A percentile compares a stretch with the other conserved stretches of the same genome.
Conservation (phyloP, 2,329 filamentous ascomycete genomes). For the Tolypocladium nubicola region DNA sequence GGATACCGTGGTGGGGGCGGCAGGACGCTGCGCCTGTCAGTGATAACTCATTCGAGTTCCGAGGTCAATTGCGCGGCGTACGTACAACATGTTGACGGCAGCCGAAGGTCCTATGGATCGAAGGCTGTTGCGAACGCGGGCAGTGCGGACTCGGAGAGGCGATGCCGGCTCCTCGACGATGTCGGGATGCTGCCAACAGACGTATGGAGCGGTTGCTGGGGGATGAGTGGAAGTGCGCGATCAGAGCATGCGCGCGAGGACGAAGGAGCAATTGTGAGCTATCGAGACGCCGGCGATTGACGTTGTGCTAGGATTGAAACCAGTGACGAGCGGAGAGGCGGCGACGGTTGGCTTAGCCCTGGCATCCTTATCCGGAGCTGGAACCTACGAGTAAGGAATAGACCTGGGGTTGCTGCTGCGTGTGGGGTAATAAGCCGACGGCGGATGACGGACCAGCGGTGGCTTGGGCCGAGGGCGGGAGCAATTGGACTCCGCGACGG, state of each 20-base stretch:
- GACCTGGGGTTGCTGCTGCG: neutral
- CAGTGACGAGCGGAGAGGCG: neutral
- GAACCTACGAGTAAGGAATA: neutral
- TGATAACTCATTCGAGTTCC: slow-evolving; percentile 3
- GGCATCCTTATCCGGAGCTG: neutral
- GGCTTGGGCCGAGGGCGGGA: neutral
- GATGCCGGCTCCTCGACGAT: neutral
- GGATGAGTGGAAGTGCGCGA: neutral
- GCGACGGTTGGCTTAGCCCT: neutral
- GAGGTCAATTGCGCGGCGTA: slow-evolving; percentile 1
- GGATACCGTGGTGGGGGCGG: slow-evolving; percentile 82
- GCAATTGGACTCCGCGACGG: neutral
- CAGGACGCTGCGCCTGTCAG: slow-evolving; percentile 50
- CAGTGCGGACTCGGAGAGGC: neutral
- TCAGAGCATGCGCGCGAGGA: neutral
- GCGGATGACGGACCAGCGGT: neutral
- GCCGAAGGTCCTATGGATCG: neutral
- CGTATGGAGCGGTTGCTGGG: neutral
- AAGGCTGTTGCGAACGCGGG: neutral
- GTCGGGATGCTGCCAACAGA: neutral
- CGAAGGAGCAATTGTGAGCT: neutral
- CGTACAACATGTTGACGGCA: slow-evolving; percentile 14
- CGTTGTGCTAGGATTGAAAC: neutral
- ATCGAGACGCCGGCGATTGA: neutral
- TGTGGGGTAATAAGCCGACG: neutral